A percentile compares a stretch with the other conserved stretches of the same genome.
Conservation (phyloP, 495 filamentous ascomycete genomes). For the Penicillium subrubescens region DNA sequence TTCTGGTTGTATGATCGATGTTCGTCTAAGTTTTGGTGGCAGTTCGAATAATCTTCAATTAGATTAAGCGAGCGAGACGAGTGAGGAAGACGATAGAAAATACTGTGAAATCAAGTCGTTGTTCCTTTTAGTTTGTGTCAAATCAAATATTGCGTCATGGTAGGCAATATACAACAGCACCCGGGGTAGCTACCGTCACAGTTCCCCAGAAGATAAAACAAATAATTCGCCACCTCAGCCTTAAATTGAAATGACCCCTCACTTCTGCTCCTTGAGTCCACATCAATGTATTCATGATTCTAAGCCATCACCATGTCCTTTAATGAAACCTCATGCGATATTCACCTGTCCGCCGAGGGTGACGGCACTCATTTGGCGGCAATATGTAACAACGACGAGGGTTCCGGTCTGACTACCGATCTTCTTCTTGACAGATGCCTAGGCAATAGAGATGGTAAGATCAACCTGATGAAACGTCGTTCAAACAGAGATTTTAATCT, state of each 20-base stretch:
- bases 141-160: not conserved
- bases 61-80: too few species aligned
- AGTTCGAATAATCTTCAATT: too few species aligned
- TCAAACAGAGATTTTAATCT: not conserved
- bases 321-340: constrained; percentile 18
- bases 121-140: not conserved
- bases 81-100: too few species aligned
- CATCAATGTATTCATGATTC: not conserved
- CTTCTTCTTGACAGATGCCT: constrained; percentile 15
- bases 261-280: not conserved
- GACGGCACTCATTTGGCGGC: constrained; percentile 12
- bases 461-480: not conserved
- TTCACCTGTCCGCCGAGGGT: constrained; percentile 7
- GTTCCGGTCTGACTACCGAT: constrained; percentile 12
- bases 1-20: too few species aligned
- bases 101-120: too few species aligned
- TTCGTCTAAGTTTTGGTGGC: too few species aligned
- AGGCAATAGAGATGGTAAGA: constrained; percentile 20
- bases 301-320: constrained; percentile 17
- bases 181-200: not conserved
- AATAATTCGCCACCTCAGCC: constrained; percentile 3
- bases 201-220: not conserved
- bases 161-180: not conserved
- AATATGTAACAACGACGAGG: constrained; percentile 25
- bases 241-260: not conserved